Conservation (phyloP, 305 asterid genomes). For the Solanum aculeatissimum region DNA sequence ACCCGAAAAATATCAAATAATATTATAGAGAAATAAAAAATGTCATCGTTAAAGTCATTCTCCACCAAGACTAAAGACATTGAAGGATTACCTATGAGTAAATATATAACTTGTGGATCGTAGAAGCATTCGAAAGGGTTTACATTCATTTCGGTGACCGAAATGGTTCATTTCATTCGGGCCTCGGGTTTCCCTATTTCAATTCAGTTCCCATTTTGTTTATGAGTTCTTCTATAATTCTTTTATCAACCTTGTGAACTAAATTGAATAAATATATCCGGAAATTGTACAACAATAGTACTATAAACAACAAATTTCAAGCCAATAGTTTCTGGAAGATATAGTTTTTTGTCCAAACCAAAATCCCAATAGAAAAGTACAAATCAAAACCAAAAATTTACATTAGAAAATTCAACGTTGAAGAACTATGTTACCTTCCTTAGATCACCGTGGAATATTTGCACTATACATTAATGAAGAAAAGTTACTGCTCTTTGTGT, state of each 20-base stretch:
- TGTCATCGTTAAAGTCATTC: background rate
- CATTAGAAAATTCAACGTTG: background rate
- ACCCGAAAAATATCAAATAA: too few species aligned
- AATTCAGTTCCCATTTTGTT: background rate
- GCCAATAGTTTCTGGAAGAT: background rate
- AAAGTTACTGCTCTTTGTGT: constrained; percentile 4
- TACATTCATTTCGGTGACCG: background rate
- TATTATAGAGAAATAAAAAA: background rate
- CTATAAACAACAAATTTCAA: background rate
- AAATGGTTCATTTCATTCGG: background rate
- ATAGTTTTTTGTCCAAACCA: background rate
- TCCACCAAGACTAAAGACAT: too few species aligned
- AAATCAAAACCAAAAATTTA: background rate
- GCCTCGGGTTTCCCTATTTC: background rate
- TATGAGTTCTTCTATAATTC: background rate
- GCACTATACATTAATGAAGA: background rate
- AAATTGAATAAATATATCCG: background rate
- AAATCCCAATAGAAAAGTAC: background rate
- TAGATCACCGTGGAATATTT: background rate
- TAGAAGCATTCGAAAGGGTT: background rate
- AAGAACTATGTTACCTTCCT: background rate
- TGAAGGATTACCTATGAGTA: too few species aligned
- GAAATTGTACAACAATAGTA: background rate
- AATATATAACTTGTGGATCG: too few species aligned
- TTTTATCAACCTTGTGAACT: background rate